Evolutionary conservation across 2,329 filamentous ascomycete genomes (phyloP).

Genomic region (Teratosphaeria gauchensis): DNA sequence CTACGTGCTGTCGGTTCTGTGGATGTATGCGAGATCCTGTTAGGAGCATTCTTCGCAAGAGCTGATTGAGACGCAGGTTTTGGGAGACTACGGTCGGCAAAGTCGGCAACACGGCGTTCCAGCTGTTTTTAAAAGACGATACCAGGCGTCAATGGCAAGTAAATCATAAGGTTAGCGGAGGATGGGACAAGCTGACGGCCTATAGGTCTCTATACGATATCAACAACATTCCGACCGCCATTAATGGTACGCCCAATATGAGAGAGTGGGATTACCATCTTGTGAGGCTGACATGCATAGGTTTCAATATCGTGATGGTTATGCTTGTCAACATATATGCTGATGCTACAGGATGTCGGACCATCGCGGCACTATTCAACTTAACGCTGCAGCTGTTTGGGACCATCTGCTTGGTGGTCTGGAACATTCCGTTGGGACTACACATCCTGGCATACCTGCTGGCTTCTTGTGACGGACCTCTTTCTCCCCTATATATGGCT

Average conservation of each 20-base stretch:
- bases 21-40: neutral
- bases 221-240: conserved; percentile 9
- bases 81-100: conserved; percentile 10
- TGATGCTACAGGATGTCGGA: conserved; percentile 16
- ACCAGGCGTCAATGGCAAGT: conserved; percentile 2
- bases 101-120: conserved; percentile 10
- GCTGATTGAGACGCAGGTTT: neutral
- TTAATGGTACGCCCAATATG: conserved; percentile 13
- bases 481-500: conserved; percentile 27
- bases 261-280: conserved; percentile 17
- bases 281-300: neutral
- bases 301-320: neutral
- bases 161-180: neutral
- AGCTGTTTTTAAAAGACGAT: conserved; percentile 9
- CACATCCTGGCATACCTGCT: conserved; percentile 28
- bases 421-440: conserved; percentile 17
- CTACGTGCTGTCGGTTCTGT: conserved; percentile 7
- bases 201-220: conserved; percentile 5
- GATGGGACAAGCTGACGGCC: neutral
- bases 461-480: conserved; percentile 27
- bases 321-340: neutral
- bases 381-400: conserved; percentile 10
- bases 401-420: conserved; percentile 7
- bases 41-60: too few species aligned
- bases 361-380: conserved; percentile 25